A percentile compares a stretch with the other conserved stretches of the same genome.
phyloP scores from a whole-genome alignment of 306 rosid species.

The Betula pendula region DNA sequence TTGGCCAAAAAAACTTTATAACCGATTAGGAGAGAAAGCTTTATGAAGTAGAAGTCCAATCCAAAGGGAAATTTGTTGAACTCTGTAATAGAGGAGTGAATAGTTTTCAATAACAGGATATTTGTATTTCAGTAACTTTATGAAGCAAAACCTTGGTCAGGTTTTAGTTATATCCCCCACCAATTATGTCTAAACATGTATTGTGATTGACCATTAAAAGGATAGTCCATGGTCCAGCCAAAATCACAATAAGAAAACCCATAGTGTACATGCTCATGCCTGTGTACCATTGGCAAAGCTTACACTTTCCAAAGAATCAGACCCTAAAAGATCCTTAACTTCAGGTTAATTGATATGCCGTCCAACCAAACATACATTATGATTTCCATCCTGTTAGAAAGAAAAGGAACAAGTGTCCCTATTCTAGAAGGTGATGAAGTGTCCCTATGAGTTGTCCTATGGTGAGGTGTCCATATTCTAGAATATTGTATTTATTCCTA shows the following conservation, averaged over 20 bases:
- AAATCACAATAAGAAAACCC: neutral
- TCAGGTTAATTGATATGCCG: neutral
- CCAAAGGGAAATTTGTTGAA: neutral
- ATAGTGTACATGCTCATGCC: neutral
- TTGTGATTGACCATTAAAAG: neutral
- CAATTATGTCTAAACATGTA: neutral
- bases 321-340: conserved; percentile 3
- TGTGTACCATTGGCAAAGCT: neutral
- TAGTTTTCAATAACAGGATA: neutral
- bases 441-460: too few species aligned
- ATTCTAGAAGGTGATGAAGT: too few species aligned
- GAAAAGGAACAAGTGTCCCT: too few species aligned
- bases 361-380: neutral
- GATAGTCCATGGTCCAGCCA: neutral
- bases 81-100: neutral
- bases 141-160: neutral
- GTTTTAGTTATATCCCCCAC: neutral
- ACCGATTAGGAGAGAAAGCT: neutral
- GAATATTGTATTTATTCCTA: too few species aligned
- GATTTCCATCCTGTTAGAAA: neutral
- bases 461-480: too few species aligned
- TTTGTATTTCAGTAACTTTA: neutral
- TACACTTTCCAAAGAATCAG: neutral
- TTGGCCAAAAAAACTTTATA: neutral
- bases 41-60: neutral